Base-by-base conservation (phyloP, 2,329 filamentous ascomycete genomes). In the Arthrobotrys conoides region DNA sequence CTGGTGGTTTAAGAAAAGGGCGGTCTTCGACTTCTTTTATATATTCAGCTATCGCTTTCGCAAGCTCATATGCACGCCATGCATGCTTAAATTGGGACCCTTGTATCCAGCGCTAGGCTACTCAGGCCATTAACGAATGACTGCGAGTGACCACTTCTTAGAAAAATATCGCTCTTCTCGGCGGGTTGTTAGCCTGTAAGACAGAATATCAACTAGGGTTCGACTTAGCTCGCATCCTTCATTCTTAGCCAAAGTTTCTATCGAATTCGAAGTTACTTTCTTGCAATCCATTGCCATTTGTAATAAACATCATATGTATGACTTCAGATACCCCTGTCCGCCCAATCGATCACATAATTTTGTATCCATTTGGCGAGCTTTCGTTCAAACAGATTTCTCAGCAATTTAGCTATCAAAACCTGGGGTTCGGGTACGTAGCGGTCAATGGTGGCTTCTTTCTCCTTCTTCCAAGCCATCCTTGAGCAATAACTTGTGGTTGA, bases 81-180 rank as follows among this genome's bases (percentile, higher is more conserved):
- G 12, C 53, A 63, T 20, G 46, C 36, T 64, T 65, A 71, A 44
- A 64, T 53, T n/a, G 20, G 33, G 18, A 53, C 33, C 69, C 57
- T 38, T 65, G 48, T 44, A 48, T 36, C 10, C 12, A 12, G 18
- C 59, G 55, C 44, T n/a, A 44, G 27, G 5, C 33, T 20, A 48
- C 73, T 78, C 75, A 78, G 75, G 64, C 68, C 75, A 78, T 72
- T 64, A 78, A 71, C 75, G 68, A 78, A 71, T 72, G 75, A 78
- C 75, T 72, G 51, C 41, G 24, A 36, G 61, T 41, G 36, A 22
- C 55, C 70, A 49, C 22, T 66, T 67, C 22, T 41, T 14, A 27
- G n/a, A 36, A 20, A 44, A 61, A 61, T 61, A 36, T 44, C 16
- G 61, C 61, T 65, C 16, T 27, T 48, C 70, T 51, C 70, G 59